Evolutionary conservation across 1,284 basidiomycete species (phyloP), one percentile per base, ranked within the genome.

Genomic region (Cryptococcus sp.): DNA sequence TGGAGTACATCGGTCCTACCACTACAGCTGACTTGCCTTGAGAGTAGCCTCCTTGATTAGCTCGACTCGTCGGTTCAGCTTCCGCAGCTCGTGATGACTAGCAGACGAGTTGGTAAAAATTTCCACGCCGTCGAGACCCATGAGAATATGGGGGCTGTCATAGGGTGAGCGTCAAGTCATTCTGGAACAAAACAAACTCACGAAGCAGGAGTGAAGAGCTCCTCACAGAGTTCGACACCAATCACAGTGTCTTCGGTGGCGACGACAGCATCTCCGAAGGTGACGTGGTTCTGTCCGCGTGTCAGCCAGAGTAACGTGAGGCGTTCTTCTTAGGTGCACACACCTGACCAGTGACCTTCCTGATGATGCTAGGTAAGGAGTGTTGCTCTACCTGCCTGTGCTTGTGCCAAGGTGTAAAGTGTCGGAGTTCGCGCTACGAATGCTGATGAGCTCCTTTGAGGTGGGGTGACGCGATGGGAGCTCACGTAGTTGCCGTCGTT

Each of bases 51-150:
- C 95, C 71, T 92, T 93, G 80, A 99, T 97, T 4, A 99, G 83
- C 62, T 99, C 93, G 2, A 99, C 86, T 13, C 95, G 87, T 5
- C 86, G 86, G 72, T 93, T 87, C 17, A 99, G 84, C 79, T 99
- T 99, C 35, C 96, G 86, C 27, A 99, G 85, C 74, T 99, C 96
- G 72, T 99, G 95, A 73, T 99, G 96, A 75, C 91, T 95, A 5
- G 91, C 95, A 61, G 91, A 94, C 0, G 93, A 95, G 80, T 99
- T 99, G 19, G 94, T 95, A 75, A 99, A 96, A 62, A 99, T 96
- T 79, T 99, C 95, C 2, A 98, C 95, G 6, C 96, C 95, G 72
- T 98, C 93, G 8, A 99, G 84, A 7, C 94, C 95, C 91, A 97
- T 97, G 13, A 88, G 80, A 60, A 97, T 95, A 76, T 99, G 95